These are phyloP conservation scores for Ulvella scutata DNA, from an alignment of 139 green algal genomes.

Conservation along the genomic window DNA sequence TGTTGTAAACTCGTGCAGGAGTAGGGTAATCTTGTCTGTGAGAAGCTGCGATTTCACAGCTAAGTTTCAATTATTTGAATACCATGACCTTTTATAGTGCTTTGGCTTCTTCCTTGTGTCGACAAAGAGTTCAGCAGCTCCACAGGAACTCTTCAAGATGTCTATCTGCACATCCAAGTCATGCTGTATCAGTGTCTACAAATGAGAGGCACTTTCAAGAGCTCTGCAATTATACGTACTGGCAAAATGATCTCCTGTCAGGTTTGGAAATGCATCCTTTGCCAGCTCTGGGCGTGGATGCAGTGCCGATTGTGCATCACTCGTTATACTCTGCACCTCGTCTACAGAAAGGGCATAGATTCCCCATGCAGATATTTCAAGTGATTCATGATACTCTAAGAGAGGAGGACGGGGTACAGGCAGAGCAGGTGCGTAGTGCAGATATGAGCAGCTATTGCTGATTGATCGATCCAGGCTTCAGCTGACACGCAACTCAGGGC, in stretches of 20 bases:
- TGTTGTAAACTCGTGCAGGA: no score
- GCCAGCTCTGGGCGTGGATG: neutral
- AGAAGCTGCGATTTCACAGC: no score
- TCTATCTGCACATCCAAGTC: no score
- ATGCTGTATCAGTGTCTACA: neutral
- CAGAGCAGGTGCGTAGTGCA: slow-evolving; percentile 12
- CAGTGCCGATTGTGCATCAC: slow-evolving; percentile 36
- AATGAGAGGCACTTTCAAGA: neutral
- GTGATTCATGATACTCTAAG: slow-evolving; percentile 32
- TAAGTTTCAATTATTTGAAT: no score
- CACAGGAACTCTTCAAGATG: no score
- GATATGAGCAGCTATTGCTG: neutral
- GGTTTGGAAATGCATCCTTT: neutral
- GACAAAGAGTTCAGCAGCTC: no score
- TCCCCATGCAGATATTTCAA: slow-evolving; percentile 63
- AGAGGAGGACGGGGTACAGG: slow-evolving; percentile 15
- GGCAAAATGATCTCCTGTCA: neutral
- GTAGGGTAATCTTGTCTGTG: no score
- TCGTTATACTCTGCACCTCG: slow-evolving; percentile 43
- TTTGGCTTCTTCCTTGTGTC: no score
- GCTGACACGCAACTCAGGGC: neutral
- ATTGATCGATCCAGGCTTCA: neutral
- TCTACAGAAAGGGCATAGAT: slow-evolving; percentile 45
- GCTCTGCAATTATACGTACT: neutral
- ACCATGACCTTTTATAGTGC: no score